Evolutionary conservation across 2,329 filamentous ascomycete genomes (phyloP), one percentile per base, ranked within the genome.

Genomic region (Knufia fluminis): DNA sequence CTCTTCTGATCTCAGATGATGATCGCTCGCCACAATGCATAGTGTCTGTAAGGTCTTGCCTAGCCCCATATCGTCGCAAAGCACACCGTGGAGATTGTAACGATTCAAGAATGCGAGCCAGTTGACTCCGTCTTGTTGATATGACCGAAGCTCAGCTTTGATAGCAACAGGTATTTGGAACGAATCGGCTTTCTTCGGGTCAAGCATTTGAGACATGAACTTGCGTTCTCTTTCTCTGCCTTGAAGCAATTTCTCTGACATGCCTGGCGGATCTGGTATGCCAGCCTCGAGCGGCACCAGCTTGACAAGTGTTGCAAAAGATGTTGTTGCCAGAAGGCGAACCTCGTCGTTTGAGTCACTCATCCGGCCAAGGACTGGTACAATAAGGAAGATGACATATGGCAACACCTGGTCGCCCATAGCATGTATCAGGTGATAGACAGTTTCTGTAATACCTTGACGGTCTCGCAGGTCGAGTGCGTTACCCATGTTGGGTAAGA

Each of bases 1-100:
- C 62, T 97, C 89, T 62, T 96, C 87, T 0, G 87, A 88, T 53
- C 92, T 83, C 62, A 94, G 76, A 65, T 98, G 91, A 63, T 98
- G 92, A 64, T 98, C 92, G 68, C 90, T 97, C 8, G 92, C 91
- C 38, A 98, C 90, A 61, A 98, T 98, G 67, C 92, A 98, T 19
- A 98, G 79, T 0, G 94, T 98, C 66, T 98, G 92, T 9, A 98
- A 72, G 1, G 92, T 98, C 71, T 98, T 98, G 44, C 92, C 92
- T 23, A 98, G 84, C 62, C 92, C 92, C 92, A 98, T 98, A 66
- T 98, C 92, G 62, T 98, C 92, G 64, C 92, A 98, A 52, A 98
- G 86, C 66, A 98, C 96, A 43, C 92, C 92, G 60, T 98, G 94
- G 1, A 98, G 79, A 61, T 98, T 91, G 64, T 97, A 98, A 51